phyloP scores from a whole-genome alignment of 1,139 yeast species.

The Kluyveromyces sp. region DNA sequence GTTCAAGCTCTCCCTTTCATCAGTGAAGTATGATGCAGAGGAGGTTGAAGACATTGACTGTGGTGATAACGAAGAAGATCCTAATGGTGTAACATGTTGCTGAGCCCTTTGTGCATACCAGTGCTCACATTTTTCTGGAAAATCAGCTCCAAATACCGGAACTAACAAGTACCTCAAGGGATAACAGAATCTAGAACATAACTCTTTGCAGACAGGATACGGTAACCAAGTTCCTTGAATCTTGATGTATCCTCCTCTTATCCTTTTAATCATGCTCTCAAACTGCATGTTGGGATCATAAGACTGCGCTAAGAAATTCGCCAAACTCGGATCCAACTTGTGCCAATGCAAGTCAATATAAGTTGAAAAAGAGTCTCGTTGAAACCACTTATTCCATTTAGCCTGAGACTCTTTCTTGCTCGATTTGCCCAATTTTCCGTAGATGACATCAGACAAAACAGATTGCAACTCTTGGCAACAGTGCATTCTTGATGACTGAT shows the following conservation, averaged over 20 bases:
- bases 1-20: slow-evolving; percentile 8
- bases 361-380: slow-evolving; percentile 5
- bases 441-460: slow-evolving; percentile 3
- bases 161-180: slow-evolving; percentile 68
- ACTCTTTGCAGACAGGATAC: slow-evolving; percentile 53
- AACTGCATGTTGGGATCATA: slow-evolving; percentile 8
- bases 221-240: slow-evolving; percentile 97
- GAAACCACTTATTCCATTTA: slow-evolving; percentile 7
- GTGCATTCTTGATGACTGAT: slow-evolving; percentile 2
- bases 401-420: background rate
- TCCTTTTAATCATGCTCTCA: slow-evolving; percentile 52
- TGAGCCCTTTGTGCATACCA: slow-evolving; percentile 10
- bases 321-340: slow-evolving; percentile 16
- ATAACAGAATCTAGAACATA: slow-evolving; percentile 73
- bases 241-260: slow-evolving; percentile 85
- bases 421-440: slow-evolving; percentile 4
- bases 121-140: slow-evolving; percentile 57
- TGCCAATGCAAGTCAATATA: slow-evolving; percentile 31
- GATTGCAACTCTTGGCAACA: slow-evolving; percentile 7
- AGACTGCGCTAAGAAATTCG: slow-evolving; percentile 6
- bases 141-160: slow-evolving; percentile 72
- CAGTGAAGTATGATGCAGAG: slow-evolving; percentile 1
- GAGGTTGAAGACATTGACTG: background rate
- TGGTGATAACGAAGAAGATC: slow-evolving; percentile 6
- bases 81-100: background rate